Percentiles rank a stretch among this genome's conserved stretches.
phyloP scores from a whole-genome alignment of 345 rosid species.

The Eucalyptus sideroxylon region DNA sequence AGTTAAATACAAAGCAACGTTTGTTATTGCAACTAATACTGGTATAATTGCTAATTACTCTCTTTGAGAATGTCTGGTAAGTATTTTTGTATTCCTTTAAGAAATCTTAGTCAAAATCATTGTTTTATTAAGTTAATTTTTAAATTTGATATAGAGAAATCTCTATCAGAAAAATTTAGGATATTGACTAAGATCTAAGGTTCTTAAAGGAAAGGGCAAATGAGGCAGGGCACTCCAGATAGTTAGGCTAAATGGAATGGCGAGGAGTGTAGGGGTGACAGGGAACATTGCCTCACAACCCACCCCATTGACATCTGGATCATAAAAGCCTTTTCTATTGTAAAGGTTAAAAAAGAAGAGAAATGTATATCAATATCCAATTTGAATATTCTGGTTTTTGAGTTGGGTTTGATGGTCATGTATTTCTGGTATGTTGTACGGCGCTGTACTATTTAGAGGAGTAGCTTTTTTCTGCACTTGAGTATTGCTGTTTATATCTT shows the following conservation, averaged over 20 bases:
- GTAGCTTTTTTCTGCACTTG: not conserved
- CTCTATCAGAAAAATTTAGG: not conserved
- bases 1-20: not conserved
- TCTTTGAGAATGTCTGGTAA: not conserved
- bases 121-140: not conserved
- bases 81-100: not conserved
- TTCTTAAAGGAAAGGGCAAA: not conserved
- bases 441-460: not conserved
- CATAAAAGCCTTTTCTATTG: not conserved
- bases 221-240: not conserved
- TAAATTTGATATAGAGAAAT: not conserved
- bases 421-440: not conserved
- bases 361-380: not conserved
- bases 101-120: not conserved
- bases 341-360: not conserved
- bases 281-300: not conserved
- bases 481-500: not conserved
- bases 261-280: not conserved
- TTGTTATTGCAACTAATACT: not conserved
- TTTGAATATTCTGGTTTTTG: not conserved
- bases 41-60: not conserved
- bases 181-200: not conserved
- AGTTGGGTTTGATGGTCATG: not conserved
- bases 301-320: not conserved
- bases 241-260: not conserved